Conservation (phyloP, 2,329 filamentous ascomycete genomes). For the Endoconidiophora laricicola region DNA sequence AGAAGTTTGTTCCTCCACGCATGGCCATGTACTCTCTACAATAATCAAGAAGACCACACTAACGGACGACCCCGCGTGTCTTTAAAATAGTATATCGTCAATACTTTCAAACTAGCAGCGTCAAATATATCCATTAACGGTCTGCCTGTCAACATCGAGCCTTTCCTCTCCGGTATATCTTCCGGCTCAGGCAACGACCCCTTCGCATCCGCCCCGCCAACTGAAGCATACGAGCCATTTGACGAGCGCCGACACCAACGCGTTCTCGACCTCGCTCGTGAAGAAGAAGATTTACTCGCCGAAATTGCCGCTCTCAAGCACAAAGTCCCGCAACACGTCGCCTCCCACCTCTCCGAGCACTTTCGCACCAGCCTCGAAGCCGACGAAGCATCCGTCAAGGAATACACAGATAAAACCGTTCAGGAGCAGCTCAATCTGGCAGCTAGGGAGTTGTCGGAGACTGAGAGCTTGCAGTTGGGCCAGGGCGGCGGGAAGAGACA, state of each 20-base stretch:
- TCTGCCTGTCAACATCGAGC: constrained; percentile 28
- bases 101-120: constrained; percentile 40
- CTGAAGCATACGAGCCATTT: constrained; percentile 40
- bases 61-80: neutral
- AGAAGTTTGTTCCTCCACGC: constrained; percentile 27
- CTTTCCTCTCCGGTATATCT: constrained; percentile 21
- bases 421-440: constrained; percentile 15
- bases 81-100: constrained; percentile 37
- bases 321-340: constrained; percentile 29
- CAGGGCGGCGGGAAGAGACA: constrained; percentile 26
- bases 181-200: constrained; percentile 10
- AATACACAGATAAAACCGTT: constrained; percentile 15
- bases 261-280: constrained; percentile 41
- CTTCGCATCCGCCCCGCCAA: constrained; percentile 18
- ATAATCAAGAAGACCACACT: neutral
- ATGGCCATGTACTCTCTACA: neutral
- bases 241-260: constrained; percentile 40
- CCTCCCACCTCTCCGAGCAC: constrained; percentile 26
- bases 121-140: constrained; percentile 49
- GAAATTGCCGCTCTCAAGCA: constrained; percentile 46
- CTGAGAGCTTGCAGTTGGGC: constrained; percentile 19
- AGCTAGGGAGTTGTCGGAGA: constrained; percentile 18
- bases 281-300: constrained; percentile 47
- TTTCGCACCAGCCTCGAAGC: constrained; percentile 24
- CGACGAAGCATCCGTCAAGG: constrained; percentile 31